Evolutionary conservation across 108 stramenopile genomes (phyloP).

Genomic region (Cyclotella cryptica): DNA sequence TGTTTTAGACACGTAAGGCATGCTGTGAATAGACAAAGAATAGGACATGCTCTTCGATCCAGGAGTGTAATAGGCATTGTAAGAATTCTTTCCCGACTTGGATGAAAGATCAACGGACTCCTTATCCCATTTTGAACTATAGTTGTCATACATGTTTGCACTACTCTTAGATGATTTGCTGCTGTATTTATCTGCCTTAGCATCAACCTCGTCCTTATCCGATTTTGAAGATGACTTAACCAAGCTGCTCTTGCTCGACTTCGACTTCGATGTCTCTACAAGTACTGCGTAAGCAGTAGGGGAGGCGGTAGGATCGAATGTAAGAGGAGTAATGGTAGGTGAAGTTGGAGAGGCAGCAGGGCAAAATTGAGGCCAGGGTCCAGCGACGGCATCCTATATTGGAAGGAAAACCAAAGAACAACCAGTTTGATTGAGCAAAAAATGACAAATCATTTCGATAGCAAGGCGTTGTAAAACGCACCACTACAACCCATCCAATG

Average conservation of each 20-base stretch:
- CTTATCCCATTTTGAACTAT: not conserved
- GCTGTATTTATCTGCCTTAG: constrained; percentile 7
- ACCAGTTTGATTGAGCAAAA: not conserved
- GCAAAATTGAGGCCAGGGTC: constrained; percentile 20
- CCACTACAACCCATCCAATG: constrained; percentile 44
- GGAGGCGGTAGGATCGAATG: not conserved
- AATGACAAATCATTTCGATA: not conserved
- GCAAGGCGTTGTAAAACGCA: constrained; percentile 8
- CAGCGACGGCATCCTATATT: constrained; percentile 2
- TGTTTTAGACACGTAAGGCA: too few relatives aligned
- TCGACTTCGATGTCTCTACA: not conserved
- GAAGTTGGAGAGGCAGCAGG: constrained; percentile 8
- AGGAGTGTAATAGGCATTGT: too few relatives aligned
- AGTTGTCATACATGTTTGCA: too few relatives aligned
- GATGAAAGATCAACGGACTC: not conserved
- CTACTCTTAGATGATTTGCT: not conserved
- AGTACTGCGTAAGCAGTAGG: not conserved
- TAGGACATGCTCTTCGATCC: not conserved
- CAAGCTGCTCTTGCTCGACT: not conserved
- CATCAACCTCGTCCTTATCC: not conserved
- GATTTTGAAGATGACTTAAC: not conserved
- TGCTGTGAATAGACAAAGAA: constrained; percentile 5
- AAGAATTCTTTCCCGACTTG: too few relatives aligned
- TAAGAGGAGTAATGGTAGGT: constrained; percentile 9
- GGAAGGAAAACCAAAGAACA: not conserved